Conservation (phyloP, 768 basidiomycete genomes). For the Boletus subparvulus region DNA sequence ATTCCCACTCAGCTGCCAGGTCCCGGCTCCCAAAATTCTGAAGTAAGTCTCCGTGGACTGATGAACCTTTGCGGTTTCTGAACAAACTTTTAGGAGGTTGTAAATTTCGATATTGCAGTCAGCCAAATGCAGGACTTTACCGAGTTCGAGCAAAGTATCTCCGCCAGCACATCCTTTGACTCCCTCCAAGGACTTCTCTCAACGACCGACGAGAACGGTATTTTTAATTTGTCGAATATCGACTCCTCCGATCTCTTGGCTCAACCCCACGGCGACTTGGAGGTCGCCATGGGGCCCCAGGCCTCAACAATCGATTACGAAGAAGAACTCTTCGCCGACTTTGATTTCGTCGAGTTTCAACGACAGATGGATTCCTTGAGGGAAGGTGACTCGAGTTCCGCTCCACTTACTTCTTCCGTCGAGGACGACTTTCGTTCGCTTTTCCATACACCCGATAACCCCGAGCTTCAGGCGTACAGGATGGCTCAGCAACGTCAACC, state of each 20-base stretch:
- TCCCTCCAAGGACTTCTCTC: constrained; percentile 33
- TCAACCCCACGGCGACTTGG: constrained; percentile 39
- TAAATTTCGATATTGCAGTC: constrained; percentile 16
- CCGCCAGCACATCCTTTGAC: constrained; percentile 13
- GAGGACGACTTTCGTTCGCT: constrained; percentile 23
- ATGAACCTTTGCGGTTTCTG: background rate
- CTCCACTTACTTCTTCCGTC: background rate
- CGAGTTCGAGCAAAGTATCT: background rate
- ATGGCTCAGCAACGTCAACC: constrained; percentile 17
- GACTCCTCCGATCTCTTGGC: constrained; percentile 31
- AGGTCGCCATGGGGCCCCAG: constrained; percentile 29
- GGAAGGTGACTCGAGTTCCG: constrained; percentile 4
- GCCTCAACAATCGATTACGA: constrained; percentile 6
- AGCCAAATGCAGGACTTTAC: constrained; percentile 6
- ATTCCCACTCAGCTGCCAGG: background rate
- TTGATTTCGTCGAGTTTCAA: constrained; percentile 19
- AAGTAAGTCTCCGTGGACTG: constrained; percentile 8
- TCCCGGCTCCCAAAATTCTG: constrained; percentile 1
- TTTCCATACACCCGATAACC: constrained; percentile 16
- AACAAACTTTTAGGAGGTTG: constrained; percentile 7
- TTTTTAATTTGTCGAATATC: constrained; percentile 39
- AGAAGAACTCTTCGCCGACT: constrained; percentile 21
- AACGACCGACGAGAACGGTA: constrained; percentile 31
- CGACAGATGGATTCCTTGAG: constrained; percentile 4
- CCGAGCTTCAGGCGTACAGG: constrained; percentile 14